phyloP scores from a whole-genome alignment of 371 early-diverging fungal species.

The Fennellomyces sp. region DNA sequence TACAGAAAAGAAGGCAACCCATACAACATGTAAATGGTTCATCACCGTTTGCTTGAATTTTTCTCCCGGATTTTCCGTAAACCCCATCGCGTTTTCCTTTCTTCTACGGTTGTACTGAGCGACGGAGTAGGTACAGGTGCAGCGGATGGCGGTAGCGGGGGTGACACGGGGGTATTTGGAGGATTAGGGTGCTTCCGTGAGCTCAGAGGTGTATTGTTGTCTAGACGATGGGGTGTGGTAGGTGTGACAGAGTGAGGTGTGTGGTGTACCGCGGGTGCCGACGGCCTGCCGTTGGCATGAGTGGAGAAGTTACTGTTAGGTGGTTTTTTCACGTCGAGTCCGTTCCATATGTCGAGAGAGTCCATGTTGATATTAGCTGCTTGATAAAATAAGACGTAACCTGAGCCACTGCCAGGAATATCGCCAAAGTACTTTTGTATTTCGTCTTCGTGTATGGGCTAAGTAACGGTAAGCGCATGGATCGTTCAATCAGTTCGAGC shows the following conservation, averaged over 20 bases:
- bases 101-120: constrained; percentile 17
- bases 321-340: constrained; percentile 14
- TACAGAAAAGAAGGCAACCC: not conserved
- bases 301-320: not conserved
- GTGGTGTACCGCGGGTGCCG: constrained; percentile 2
- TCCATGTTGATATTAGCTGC: constrained; percentile 54
- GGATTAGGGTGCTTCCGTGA: constrained; percentile 3
- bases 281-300: constrained; percentile 19
- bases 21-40: not conserved
- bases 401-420: constrained; percentile 76
- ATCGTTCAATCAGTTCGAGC: not conserved
- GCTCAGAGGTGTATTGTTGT: not conserved
- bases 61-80: constrained; percentile 27
- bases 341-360: constrained; percentile 28
- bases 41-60: constrained; percentile 16
- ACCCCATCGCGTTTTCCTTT: constrained; percentile 38
- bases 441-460: constrained; percentile 78
- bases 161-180: not conserved
- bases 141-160: constrained; percentile 7
- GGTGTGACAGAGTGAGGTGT: not conserved
- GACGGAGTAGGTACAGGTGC: constrained; percentile 7
- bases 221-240: constrained; percentile 8
- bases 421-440: constrained; percentile 86
- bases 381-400: constrained; percentile 85
- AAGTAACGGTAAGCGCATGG: not conserved